These are phyloP conservation scores for Reutealis trisperma DNA, from an alignment of 345 rosid species.

Conservation along the genomic window DNA sequence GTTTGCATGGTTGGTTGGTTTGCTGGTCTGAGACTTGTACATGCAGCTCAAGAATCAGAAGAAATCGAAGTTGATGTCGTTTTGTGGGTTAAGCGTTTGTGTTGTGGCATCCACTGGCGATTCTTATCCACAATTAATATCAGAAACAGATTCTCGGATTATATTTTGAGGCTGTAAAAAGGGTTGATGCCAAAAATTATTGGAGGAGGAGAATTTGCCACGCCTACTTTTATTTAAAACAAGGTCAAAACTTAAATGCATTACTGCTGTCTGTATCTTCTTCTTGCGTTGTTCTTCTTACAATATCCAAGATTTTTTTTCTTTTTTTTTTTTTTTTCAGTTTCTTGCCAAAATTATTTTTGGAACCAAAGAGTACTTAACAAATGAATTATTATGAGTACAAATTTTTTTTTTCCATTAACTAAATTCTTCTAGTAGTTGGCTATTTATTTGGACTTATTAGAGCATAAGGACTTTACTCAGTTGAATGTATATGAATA, in stretches of 20 bases:
- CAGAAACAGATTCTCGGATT: conserved; percentile 33
- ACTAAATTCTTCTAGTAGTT: too few species aligned
- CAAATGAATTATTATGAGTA: too few species aligned
- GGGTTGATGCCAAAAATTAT: conserved; percentile 4
- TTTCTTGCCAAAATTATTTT: not conserved
- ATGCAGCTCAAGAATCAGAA: conserved; percentile 19
- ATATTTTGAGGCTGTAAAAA: conserved; percentile 25
- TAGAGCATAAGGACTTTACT: too few species aligned
- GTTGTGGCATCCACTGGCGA: conserved; percentile 30
- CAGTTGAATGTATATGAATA: too few species aligned
- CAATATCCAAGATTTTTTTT: too few species aligned
- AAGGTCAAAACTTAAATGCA: not conserved
- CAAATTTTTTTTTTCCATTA: too few species aligned
- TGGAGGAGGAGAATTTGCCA: conserved; percentile 32
- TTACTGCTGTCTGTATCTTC: not conserved
- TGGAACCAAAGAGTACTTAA: too few species aligned
- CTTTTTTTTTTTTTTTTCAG: not conserved
- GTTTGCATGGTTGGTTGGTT: conserved; percentile 33
- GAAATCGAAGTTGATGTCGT: conserved; percentile 15
- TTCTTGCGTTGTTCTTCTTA: too few species aligned
- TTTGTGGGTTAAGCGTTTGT: conserved; percentile 28
- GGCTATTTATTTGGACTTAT: too few species aligned
- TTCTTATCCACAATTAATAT: conserved; percentile 61
- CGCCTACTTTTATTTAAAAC: conserved; percentile 12
- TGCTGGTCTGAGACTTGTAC: conserved; percentile 5